Percentiles rank a stretch among this genome's conserved stretches.
phyloP scores from a whole-genome alignment of 2,329 filamentous ascomycete species.

The Monosporascus sp. region DNA sequence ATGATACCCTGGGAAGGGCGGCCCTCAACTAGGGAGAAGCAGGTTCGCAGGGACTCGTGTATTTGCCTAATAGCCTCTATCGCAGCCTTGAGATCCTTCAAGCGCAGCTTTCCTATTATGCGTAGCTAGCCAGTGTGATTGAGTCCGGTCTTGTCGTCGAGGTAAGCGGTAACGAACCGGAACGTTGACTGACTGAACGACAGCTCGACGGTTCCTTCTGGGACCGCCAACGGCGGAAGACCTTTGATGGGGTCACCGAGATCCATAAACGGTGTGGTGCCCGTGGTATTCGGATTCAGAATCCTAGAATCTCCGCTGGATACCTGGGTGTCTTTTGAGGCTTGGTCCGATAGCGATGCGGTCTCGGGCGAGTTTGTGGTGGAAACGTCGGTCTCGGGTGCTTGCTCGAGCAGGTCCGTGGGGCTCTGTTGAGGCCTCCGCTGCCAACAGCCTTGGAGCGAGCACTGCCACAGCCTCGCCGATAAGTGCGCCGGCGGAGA shows the following conservation, averaged over 20 bases:
- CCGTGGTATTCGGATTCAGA: not conserved
- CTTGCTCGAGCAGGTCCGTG: too few species aligned
- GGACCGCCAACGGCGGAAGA: too few species aligned
- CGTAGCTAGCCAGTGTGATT: conserved; percentile 31
- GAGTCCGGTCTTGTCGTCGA: conserved; percentile 32
- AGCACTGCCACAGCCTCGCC: conserved; percentile 4
- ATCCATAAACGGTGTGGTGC: not conserved
- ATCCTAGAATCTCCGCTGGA: too few species aligned
- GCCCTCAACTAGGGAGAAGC: conserved; percentile 12
- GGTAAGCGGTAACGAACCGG: conserved; percentile 29
- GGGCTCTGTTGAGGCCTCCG: too few species aligned
- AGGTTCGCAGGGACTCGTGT: conserved; percentile 31
- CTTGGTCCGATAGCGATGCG: too few species aligned
- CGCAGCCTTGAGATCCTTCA: conserved; percentile 27
- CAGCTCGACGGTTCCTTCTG: not conserved
- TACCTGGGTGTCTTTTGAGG: too few species aligned
- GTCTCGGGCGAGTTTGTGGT: too few species aligned
- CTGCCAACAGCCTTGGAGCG: not conserved
- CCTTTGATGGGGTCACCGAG: too few species aligned
- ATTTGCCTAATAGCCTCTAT: conserved; percentile 22
- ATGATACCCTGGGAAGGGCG: too few species aligned
- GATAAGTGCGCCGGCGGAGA: conserved; percentile 5
- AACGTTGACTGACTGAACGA: conserved; percentile 35
- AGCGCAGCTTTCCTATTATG: conserved; percentile 26
- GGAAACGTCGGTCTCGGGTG: too few species aligned